Percentiles rank a stretch among this genome's conserved stretches.
phyloP scores from a whole-genome alignment of 495 filamentous ascomycete species.

The Penicillium macrosclerotiorum region DNA sequence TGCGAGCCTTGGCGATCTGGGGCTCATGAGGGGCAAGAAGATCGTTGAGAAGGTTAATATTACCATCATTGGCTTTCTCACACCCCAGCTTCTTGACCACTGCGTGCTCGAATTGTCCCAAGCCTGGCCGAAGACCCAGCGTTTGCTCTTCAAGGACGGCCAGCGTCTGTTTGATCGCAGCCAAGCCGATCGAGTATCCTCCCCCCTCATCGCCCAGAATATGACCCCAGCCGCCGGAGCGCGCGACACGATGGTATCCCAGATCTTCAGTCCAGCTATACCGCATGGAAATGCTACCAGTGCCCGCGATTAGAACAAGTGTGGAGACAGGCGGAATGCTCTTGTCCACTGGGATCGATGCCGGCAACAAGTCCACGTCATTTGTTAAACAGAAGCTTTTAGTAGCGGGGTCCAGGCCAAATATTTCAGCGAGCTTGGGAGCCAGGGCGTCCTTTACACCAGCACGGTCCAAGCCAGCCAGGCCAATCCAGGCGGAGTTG shows the following conservation, averaged over 20 bases:
- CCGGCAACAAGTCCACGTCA: slow-evolving; percentile 30
- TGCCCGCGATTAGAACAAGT: slow-evolving; percentile 36
- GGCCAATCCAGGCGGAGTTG: slow-evolving; percentile 25
- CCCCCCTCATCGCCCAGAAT: slow-evolving; percentile 38
- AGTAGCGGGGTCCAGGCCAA: slow-evolving; percentile 16
- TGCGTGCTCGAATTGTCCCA: slow-evolving; percentile 13
- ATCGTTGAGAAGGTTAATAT: slow-evolving; percentile 21
- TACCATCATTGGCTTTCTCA: neutral
- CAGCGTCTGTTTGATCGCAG: slow-evolving; percentile 29
- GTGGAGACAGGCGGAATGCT: slow-evolving; percentile 12
- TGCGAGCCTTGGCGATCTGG: slow-evolving; percentile 19
- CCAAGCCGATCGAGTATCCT: slow-evolving; percentile 34
- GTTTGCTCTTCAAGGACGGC: slow-evolving; percentile 15
- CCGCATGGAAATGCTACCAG: slow-evolving; percentile 31
- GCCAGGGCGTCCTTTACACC: slow-evolving; percentile 13
- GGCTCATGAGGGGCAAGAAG: slow-evolving; percentile 12
- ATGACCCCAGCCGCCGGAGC: slow-evolving; percentile 38
- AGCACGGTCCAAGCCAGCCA: slow-evolving; percentile 29
- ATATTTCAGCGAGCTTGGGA: slow-evolving; percentile 16
- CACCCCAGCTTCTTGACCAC: slow-evolving; percentile 15
- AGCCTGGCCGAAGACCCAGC: slow-evolving; percentile 5
- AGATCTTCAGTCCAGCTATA: slow-evolving; percentile 18
- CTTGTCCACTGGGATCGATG: slow-evolving; percentile 13
- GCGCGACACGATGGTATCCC: slow-evolving; percentile 20
- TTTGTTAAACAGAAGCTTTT: slow-evolving; percentile 23